Evolutionary conservation across 2,329 filamentous ascomycete species (phyloP), one percentile per base, ranked within the genome.

Genomic region (Intubia oerlemansii): DNA sequence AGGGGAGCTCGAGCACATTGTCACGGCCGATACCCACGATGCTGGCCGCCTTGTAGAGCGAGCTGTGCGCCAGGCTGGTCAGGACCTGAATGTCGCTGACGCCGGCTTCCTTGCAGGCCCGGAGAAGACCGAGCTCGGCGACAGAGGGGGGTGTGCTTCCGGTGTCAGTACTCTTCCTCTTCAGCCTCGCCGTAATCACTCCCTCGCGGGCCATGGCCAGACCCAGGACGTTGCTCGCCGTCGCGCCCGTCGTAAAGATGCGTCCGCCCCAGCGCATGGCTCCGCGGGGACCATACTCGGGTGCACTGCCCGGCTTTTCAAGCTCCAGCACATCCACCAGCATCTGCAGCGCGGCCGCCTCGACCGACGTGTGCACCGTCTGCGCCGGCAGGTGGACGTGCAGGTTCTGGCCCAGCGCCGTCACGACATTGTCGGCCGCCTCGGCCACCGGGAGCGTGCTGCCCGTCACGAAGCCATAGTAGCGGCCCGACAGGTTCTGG

Each of bases 381-480:
- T 92, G 77, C 13, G 57, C 54, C 0, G 80, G 73, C 2, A 92
- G 56, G 46, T 93, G 82, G 1, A 91, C 78, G 33, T 73, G 64
- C 5, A 82, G 71, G 47, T 84, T 92, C 45, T 91, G 80, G 45
- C 93, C 84, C 35, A 74, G 64, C 7, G 66, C 62, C 5, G 72
- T 72, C 35, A 85, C 81, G n/a, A 92, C 51, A 37, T 81, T 76
- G 46, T 93, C 85, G 2, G 81, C 84, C 30, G 79, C 65, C 39
- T 75, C 62, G 18, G 82, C 82, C 15, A 81, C 68, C 5, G 81
- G 79, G 0, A 84, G 77, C 7, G 62, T 58, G 10, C 80, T 77
- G 25, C 85, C 85, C 0, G 74, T 91, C 5, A 93, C 76, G 46
- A 93, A 92, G 34, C 81, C 84, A 47, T 80, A 90, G 56, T 90